phyloP scores from a whole-genome alignment of 129 eudicot species.

The Ambrosia artemisiifolia region DNA sequence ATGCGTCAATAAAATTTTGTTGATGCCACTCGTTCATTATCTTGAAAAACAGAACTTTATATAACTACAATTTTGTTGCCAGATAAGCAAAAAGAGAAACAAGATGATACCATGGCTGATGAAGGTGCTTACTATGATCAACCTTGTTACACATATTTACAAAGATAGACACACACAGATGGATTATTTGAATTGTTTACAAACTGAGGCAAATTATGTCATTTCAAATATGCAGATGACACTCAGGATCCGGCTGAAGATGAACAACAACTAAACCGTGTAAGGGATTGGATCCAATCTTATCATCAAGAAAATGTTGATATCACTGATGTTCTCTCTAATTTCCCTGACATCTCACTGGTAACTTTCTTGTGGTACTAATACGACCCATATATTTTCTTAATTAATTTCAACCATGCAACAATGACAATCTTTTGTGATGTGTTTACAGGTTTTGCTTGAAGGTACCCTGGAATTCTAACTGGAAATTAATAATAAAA shows the following conservation, averaged over 20 bases:
- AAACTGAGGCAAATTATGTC: not conserved
- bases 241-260: slow-evolving; percentile 93
- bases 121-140: slow-evolving; percentile 44
- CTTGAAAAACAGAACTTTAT: slow-evolving; percentile 8
- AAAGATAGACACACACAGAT: not conserved
- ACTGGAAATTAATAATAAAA: not conserved
- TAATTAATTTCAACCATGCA: slow-evolving; percentile 8
- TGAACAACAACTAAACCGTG: slow-evolving; percentile 68
- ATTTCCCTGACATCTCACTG: slow-evolving; percentile 87
- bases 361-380: slow-evolving; percentile 35
- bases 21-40: not conserved
- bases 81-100: slow-evolving; percentile 52
- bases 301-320: slow-evolving; percentile 63
- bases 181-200: not conserved
- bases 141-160: not conserved
- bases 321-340: slow-evolving; percentile 72
- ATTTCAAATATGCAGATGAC: slow-evolving; percentile 52
- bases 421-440: slow-evolving; percentile 3
- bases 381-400: not conserved
- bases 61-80: slow-evolving; percentile 17
- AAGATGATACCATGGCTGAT: slow-evolving; percentile 48
- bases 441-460: slow-evolving; percentile 64
- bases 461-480: slow-evolving; percentile 61
- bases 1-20: not conserved
- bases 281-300: slow-evolving; percentile 80